A percentile compares a stretch with the other conserved stretches of the same genome.
Evolutionary conservation across 2,329 filamentous ascomycete species (phyloP).

Genomic region (Fusarium domesticum): DNA sequence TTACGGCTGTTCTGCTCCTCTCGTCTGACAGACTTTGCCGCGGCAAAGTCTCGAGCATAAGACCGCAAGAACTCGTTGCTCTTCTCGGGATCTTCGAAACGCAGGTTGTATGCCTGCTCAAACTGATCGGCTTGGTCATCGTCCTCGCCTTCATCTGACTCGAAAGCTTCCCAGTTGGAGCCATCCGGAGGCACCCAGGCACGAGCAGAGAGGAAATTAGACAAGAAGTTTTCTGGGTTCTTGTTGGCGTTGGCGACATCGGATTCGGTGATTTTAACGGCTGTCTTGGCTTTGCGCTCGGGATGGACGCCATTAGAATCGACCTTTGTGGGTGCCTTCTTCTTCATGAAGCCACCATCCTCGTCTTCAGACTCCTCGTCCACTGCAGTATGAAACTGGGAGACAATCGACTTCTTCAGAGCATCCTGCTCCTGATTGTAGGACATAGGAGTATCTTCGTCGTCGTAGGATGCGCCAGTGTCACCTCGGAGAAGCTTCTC

Average conservation of each 20-base stretch:
- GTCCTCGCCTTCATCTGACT: constrained; percentile 88
- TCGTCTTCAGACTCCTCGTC: constrained; percentile 52
- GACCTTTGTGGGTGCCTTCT: constrained; percentile 55
- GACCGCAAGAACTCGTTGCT: constrained; percentile 85
- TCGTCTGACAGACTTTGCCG: constrained; percentile 78
- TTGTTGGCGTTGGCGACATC: constrained; percentile 77
- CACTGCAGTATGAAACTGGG: constrained; percentile 70
- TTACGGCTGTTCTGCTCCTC: constrained; percentile 77
- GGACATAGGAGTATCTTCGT: constrained; percentile 60
- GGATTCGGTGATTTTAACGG: constrained; percentile 50
- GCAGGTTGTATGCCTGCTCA: constrained; percentile 90
- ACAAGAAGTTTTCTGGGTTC: constrained; percentile 88
- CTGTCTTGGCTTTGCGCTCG: constrained; percentile 45
- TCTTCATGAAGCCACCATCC: constrained; percentile 68
- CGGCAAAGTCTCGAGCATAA: constrained; percentile 82
- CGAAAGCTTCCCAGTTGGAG: constrained; percentile 73
- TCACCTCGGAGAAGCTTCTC: constrained; percentile 79
- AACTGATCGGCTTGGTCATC: constrained; percentile 76
- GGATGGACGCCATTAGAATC: constrained; percentile 52
- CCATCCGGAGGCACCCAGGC: constrained; percentile 77
- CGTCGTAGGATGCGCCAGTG: constrained; percentile 55
- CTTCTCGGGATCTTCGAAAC: constrained; percentile 88
- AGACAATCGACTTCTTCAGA: constrained; percentile 72
- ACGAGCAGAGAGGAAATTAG: constrained; percentile 88
- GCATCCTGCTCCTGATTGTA: constrained; percentile 88